Evolutionary conservation across 257 asterid species (phyloP).

Genomic region (Solanum bulbocastanum): DNA sequence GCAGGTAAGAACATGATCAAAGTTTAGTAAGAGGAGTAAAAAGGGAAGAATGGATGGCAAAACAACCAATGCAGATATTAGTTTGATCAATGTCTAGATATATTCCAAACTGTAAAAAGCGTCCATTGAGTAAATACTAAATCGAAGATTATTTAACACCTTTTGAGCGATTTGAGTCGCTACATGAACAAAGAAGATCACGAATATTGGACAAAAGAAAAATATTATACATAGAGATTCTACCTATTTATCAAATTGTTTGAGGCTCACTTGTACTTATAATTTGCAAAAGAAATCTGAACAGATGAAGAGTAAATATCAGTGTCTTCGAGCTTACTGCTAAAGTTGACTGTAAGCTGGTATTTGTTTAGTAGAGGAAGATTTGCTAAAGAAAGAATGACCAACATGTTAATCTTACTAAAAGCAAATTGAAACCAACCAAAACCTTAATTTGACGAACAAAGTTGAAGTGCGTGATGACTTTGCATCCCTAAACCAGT

Average conservation of each 20-base stretch:
- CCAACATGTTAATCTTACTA: not conserved
- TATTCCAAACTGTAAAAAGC: not conserved
- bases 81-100: not conserved
- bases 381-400: not conserved
- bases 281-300: not conserved
- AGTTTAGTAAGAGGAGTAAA: not conserved
- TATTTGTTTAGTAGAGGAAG: not conserved
- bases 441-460: not conserved
- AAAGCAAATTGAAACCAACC: not conserved
- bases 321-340: not conserved
- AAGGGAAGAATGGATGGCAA: not conserved
- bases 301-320: not conserved
- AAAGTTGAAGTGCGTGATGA: not conserved
- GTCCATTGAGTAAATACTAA: not conserved
- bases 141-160: not conserved
- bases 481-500: not conserved
- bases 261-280: not conserved
- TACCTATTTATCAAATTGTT: not conserved
- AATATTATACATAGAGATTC: not conserved
- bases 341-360: not conserved
- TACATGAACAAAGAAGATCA: not conserved
- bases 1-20: not conserved
- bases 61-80: not conserved
- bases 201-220: not conserved
- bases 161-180: not conserved